These are phyloP conservation scores for Triangularia verruculosa DNA, from an alignment of 2,329 filamentous ascomycete genomes.

Conservation along the genomic window DNA sequence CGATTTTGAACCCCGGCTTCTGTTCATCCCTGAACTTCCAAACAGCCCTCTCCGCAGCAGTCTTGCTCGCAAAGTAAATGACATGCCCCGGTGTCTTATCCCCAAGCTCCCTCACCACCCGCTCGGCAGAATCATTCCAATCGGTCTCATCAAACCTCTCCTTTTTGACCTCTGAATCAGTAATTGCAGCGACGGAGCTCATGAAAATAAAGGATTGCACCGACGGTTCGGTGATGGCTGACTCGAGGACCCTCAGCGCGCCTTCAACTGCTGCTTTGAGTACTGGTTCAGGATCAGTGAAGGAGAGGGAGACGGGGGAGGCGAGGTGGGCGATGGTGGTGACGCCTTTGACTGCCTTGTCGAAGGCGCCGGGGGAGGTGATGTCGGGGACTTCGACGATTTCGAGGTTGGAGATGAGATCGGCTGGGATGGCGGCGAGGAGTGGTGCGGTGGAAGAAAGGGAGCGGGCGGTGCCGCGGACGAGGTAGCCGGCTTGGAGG, in stretches of 20 bases:
- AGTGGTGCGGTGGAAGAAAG: constrained; percentile 22
- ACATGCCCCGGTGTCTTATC: constrained; percentile 18
- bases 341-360: constrained; percentile 24
- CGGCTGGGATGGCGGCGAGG: constrained; percentile 10
- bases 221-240: constrained; percentile 16
- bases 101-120: constrained; percentile 18
- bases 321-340: constrained; percentile 27
- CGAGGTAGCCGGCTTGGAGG: constrained; percentile 37
- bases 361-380: constrained; percentile 23
- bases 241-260: constrained; percentile 23
- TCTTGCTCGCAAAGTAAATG: constrained; percentile 34
- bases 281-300: constrained; percentile 26
- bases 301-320: constrained; percentile 26
- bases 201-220: constrained; percentile 30
- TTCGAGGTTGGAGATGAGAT: constrained; percentile 16
- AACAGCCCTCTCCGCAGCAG: constrained; percentile 31
- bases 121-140: constrained; percentile 27
- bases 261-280: constrained; percentile 22
- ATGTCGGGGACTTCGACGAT: constrained; percentile 28
- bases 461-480: constrained; percentile 39
- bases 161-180: not conserved
- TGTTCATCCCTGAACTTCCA: constrained; percentile 36
- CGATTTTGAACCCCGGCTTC: constrained; percentile 38
- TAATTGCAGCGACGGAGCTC: constrained; percentile 25
- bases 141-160: constrained; percentile 26